Evolutionary conservation across 305 asterid species (phyloP).

Genomic region (Fraxinus velutina): DNA sequence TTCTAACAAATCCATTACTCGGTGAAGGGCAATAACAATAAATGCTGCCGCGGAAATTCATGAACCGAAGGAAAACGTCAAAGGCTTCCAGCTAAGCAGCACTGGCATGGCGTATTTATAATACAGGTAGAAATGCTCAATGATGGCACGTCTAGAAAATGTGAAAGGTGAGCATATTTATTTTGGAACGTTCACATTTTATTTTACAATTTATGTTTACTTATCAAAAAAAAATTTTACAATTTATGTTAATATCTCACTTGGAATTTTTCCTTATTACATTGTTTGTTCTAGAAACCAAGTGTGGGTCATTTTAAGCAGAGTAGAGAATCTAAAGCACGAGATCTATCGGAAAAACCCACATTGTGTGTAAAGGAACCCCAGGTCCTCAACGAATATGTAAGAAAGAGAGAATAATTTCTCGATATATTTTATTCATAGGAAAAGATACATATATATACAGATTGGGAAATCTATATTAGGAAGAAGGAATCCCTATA

Average conservation of each 20-base stretch:
- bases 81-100: not conserved
- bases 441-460: too few species aligned
- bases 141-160: slow-evolving; percentile 7
- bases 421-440: too few species aligned
- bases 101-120: slow-evolving; percentile 2
- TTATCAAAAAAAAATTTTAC: too few species aligned
- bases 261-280: not conserved
- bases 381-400: not conserved
- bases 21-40: slow-evolving; percentile 21
- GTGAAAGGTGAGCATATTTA: slow-evolving; percentile 16
- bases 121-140: not conserved
- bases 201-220: not conserved
- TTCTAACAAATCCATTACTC: slow-evolving; percentile 24
- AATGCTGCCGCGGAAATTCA: slow-evolving; percentile 12
- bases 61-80: not conserved
- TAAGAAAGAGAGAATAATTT: too few species aligned
- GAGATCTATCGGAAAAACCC: not conserved
- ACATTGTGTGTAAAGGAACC: not conserved
- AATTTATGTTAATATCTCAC: not conserved
- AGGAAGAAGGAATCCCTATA: too few species aligned
- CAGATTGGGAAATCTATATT: too few species aligned
- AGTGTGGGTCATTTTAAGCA: not conserved
- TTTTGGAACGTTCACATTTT: slow-evolving; percentile 2
- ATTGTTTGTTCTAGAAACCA: not conserved
- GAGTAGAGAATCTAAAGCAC: not conserved